Base-by-base conservation (phyloP, 306 rosid species). In the Adenanthera pavonina region DNA sequence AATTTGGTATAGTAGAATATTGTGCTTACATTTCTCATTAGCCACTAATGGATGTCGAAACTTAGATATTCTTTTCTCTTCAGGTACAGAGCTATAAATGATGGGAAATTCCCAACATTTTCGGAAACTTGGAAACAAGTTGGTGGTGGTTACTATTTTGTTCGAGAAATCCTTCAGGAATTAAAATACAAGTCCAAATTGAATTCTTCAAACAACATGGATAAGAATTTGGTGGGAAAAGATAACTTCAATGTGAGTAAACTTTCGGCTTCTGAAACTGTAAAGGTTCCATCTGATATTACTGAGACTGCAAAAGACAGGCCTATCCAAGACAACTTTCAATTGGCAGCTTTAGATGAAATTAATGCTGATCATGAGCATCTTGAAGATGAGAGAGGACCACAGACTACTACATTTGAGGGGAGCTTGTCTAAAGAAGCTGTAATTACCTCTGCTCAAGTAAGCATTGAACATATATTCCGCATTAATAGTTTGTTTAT, bases 81-180 rank as follows among this genome's bases (percentile, higher is more conserved):
- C 85, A 92, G 97, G 80, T 87, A 91, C 79, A 84, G 83, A 78
- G 89, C 86, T 52, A 84, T 62, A 76, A 88, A 91, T 88, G 88
- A 54, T 0, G 97, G 97, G 60, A 87, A 86, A 61, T 87, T 93
- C 56, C 97, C 97, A 30, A 8, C 25, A 59, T 0, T 5, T 62
- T 7, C 2, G 6, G 25, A 19, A 79, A 56, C 87, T 30, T 0
- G 0, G 25, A 83, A 86, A 72, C 78, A 93, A 85, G 88, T 89
- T 60, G 97, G 97, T 75, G 95, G 97, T 34, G 0, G 76, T 81
- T 86, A 61, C 86, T 93, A 93, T 80, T 8, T 72, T 60, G 9
- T 89, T 51, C 89, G 87, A 80, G 78, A 77, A 47, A 89, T 91
- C 54, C 16, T 91, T 68, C 90, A 83, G 85, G 95, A 91, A 81